Base-by-base conservation (phyloP, 2,329 filamentous ascomycete genomes). In the Calonectria hongkongensis region DNA sequence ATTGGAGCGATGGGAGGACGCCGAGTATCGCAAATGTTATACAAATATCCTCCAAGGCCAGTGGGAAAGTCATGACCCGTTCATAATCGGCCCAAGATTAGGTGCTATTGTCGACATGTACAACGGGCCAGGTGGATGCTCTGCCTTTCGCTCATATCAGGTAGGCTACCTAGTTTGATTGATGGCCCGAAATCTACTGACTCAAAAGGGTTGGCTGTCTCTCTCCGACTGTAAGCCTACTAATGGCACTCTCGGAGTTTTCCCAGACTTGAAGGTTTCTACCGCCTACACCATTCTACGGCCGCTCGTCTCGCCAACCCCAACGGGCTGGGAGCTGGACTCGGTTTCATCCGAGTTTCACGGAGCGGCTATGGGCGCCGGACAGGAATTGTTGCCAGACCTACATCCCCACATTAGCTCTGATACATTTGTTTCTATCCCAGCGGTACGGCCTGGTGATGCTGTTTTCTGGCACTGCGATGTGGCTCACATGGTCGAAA, bases 21-120 rank as follows among this genome's bases (percentile, higher is more conserved):
- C 27, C 9, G 58, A 63, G 16, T 63, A 63, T 28, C 58, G 58
- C 4, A 63, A 63, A 63, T 63, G 58, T 27, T 63, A 63, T n/a
- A 12, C 39, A 8, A 33, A 63, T 13, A 63, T 63, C 4, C 39
- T 63, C 16, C 25, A 41, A 25, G 58, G 58, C 2, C 9, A 63
- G 13, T 63, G 58, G 58, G 58, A 63, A 41, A 45, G 25, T 15
- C 58, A 63, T 8, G 36, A 63, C 6, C 25, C 58, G 3, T 63
- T 63, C 25, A 63, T 45, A 43, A 45, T 63, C 5, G 41, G 58
- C 9, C 25, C 58, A 12, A 63, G 58, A 39, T n/a, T 63, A 8
- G 39, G 58, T 3, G 58, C 58, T 12, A 63, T 30, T 2, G 39
- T 63, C 10, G 58, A 63, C 58, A 63, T 63, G 39, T 63, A 63